Percentiles rank a stretch among this genome's conserved stretches.
These are phyloP conservation scores for Rhodotorula sphaerocarpa DNA, from an alignment of 768 basidiomycete species.

Conservation along the genomic window DNA sequence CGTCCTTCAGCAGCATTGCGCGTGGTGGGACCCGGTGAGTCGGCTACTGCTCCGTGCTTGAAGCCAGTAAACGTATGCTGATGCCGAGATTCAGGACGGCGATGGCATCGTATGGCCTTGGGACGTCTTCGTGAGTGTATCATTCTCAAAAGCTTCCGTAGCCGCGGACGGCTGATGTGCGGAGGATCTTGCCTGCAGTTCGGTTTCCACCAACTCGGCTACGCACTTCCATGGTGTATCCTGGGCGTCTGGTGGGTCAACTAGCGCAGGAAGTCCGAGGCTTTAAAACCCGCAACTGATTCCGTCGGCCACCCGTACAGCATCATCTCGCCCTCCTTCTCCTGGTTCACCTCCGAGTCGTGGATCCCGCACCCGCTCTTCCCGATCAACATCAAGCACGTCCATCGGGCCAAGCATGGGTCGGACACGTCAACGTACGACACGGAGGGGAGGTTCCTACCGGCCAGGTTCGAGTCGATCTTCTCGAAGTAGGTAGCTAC, in stretches of 20 bases:
- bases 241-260: slow-evolving; percentile 40
- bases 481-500: slow-evolving; percentile 42
- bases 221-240: slow-evolving; percentile 44
- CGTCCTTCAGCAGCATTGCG: slow-evolving; percentile 25
- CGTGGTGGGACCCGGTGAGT: slow-evolving; percentile 11
- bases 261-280: too few species aligned
- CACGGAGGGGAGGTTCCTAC: slow-evolving; percentile 45
- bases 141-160: too few species aligned
- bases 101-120: slow-evolving; percentile 49
- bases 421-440: slow-evolving; percentile 46
- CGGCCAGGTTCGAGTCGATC: slow-evolving; percentile 48
- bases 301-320: slow-evolving; percentile 1
- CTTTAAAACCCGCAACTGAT: not conserved
- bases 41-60: not conserved
- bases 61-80: not conserved
- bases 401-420: slow-evolving; percentile 48
- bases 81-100: slow-evolving; percentile 7
- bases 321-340: slow-evolving; percentile 43
- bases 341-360: slow-evolving; percentile 41
- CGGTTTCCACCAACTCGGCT: slow-evolving; percentile 47
- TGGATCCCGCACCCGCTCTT: slow-evolving; percentile 46
- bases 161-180: too few species aligned
- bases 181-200: too few species aligned
- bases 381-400: slow-evolving; percentile 44
- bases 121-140: slow-evolving; percentile 43